Evolutionary conservation across 768 basidiomycete genomes (phyloP).

Genomic region (Russula vinacea): DNA sequence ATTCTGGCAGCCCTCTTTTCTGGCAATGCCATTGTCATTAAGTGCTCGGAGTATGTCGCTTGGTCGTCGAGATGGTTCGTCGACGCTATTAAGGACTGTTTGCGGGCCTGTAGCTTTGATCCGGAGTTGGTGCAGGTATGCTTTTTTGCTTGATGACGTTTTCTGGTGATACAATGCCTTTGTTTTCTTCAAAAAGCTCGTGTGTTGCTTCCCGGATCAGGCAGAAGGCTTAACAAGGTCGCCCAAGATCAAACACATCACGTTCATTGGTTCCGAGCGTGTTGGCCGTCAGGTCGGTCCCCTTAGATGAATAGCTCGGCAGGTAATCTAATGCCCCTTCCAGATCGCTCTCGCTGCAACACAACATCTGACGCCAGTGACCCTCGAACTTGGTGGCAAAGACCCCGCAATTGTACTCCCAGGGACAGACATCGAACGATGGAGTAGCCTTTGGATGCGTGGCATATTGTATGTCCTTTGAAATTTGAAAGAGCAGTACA

Average conservation of each 20-base stretch:
- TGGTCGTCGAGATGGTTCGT: constrained; percentile 90
- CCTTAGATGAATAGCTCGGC: constrained; percentile 27
- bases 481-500: not conserved
- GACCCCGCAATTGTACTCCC: constrained; percentile 91
- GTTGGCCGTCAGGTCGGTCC: constrained; percentile 64
- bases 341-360: constrained; percentile 84
- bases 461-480: constrained; percentile 74
- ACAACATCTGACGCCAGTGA: constrained; percentile 83
- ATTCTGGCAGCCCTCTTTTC: constrained; percentile 88
- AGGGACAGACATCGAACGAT: constrained; percentile 75
- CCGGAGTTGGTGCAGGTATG: constrained; percentile 81
- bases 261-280: constrained; percentile 83
- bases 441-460: constrained; percentile 81
- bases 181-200: constrained; percentile 45
- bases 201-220: constrained; percentile 85
- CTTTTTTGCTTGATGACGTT: constrained; percentile 6
- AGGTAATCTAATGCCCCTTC: not conserved
- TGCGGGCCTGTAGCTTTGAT: constrained; percentile 79
- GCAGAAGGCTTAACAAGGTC: constrained; percentile 79
- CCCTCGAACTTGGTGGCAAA: constrained; percentile 92
- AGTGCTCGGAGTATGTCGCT: constrained; percentile 88
- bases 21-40: constrained; percentile 86
- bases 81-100: constrained; percentile 68
- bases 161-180: not conserved
- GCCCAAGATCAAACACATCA: constrained; percentile 85